A percentile compares a stretch with the other conserved stretches of the same genome.
Conservation (phyloP, 2,329 filamentous ascomycete genomes). For the Zalaria obscura region DNA sequence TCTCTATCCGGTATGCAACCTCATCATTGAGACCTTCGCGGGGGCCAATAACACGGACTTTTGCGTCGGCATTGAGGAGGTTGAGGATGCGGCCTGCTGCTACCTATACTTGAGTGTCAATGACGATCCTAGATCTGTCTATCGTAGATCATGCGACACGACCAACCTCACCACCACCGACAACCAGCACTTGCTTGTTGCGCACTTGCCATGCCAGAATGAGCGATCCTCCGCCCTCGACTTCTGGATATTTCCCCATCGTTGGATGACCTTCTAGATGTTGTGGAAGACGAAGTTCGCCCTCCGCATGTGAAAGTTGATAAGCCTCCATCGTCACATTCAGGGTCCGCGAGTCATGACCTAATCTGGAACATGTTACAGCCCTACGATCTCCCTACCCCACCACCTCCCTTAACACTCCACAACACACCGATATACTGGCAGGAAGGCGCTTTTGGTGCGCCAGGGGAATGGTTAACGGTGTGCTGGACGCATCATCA, state of each 20-base stretch:
- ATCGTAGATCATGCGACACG: conserved; percentile 2
- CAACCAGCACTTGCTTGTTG: conserved; percentile 76
- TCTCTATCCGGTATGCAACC: conserved; percentile 65
- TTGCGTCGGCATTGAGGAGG: conserved; percentile 86
- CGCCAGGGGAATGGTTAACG: too few relatives aligned
- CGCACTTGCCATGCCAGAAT: conserved; percentile 94
- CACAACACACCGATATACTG: too few relatives aligned
- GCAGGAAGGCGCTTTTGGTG: too few relatives aligned
- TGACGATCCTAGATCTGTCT: conserved; percentile 13
- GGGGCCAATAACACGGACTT: conserved; percentile 75
- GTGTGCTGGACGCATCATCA: conserved; percentile 23
- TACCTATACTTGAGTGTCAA: conserved; percentile 47
- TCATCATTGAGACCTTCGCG: conserved; percentile 71
- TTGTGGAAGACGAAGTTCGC: neutral
- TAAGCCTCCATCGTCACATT: too few relatives aligned
- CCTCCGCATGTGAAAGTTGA: too few relatives aligned
- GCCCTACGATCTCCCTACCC: too few relatives aligned
- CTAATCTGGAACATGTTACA: too few relatives aligned
- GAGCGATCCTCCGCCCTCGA: conserved; percentile 82
- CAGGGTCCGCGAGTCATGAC: too few relatives aligned
- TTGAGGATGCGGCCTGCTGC: conserved; percentile 89
- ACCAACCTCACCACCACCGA: conserved; percentile 85
- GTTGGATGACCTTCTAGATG: conserved; percentile 4
- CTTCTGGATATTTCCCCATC: conserved; percentile 53
- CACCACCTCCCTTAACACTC: too few relatives aligned